phyloP scores from a whole-genome alignment of 768 basidiomycete genomes.

The Boletus rubroflammeus region DNA sequence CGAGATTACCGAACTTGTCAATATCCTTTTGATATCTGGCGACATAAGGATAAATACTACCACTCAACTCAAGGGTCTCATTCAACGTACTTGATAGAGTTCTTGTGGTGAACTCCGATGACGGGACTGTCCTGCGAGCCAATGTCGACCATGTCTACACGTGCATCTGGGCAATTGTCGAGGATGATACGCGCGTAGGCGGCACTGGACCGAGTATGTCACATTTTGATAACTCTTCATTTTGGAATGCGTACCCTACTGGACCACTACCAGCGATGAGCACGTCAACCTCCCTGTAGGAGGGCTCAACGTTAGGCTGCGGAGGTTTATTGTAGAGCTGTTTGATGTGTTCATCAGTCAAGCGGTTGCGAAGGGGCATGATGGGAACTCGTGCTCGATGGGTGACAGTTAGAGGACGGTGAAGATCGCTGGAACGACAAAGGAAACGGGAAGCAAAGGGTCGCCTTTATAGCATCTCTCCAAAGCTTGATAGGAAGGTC shows the following conservation, averaged over 20 bases:
- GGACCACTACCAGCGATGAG: neutral
- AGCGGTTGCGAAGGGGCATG: neutral
- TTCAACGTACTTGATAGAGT: neutral
- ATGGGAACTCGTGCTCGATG: neutral
- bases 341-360: neutral
- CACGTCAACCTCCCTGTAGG: neutral
- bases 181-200: neutral
- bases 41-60: neutral
- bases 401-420: neutral
- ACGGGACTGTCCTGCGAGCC: neutral
- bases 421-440: neutral
- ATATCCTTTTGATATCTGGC: neutral
- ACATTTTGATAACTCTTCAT: neutral
- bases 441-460: neutral
- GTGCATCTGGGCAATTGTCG: neutral
- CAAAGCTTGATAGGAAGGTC: neutral
- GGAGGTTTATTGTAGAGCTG: neutral
- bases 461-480: neutral
- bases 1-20: neutral
- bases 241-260: neutral
- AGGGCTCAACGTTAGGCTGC: neutral
- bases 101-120: neutral
- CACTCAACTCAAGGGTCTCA: neutral
- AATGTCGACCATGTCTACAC: neutral
- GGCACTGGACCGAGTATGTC: neutral